A percentile compares a stretch with the other conserved stretches of the same genome.
phyloP scores from a whole-genome alignment of 768 basidiomycete genomes.

The Bullera alba region DNA sequence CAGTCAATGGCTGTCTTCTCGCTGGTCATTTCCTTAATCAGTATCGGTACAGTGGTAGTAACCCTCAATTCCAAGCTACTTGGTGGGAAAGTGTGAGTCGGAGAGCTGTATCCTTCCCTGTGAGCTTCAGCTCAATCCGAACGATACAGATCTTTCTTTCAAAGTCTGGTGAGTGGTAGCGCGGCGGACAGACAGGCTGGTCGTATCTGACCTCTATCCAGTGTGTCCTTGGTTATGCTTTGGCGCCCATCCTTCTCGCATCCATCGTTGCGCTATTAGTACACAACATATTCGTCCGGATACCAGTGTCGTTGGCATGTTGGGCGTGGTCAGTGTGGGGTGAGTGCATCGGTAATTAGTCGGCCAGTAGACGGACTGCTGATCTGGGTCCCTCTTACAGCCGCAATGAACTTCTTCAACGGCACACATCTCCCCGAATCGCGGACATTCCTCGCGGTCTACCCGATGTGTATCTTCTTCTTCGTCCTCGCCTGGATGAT shows the following conservation, averaged over 20 bases:
- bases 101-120: neutral
- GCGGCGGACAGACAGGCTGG: neutral
- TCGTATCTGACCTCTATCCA: constrained; percentile 6
- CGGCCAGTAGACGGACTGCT: neutral
- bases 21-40: constrained; percentile 85
- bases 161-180: constrained; percentile 55
- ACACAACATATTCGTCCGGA: constrained; percentile 69
- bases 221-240: constrained; percentile 89
- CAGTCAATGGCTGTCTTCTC: constrained; percentile 89
- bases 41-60: constrained; percentile 79
- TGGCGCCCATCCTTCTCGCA: constrained; percentile 86
- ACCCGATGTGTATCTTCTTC: constrained; percentile 88
- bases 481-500: constrained; percentile 97
- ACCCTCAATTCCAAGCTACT: constrained; percentile 84
- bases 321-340: constrained; percentile 99
- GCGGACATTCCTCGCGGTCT: constrained; percentile 84
- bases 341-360: constrained; percentile 46
- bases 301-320: constrained; percentile 73
- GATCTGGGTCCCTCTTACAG: constrained; percentile 48
- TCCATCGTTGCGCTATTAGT: constrained; percentile 81
- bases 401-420: constrained; percentile 89
- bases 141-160: constrained; percentile 90
- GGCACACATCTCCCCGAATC: constrained; percentile 90
- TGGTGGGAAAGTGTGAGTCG: constrained; percentile 48
- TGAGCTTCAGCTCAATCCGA: constrained; percentile 2